Conservation (phyloP, 257 asterid species). For the Linderniella brevidens region DNA sequence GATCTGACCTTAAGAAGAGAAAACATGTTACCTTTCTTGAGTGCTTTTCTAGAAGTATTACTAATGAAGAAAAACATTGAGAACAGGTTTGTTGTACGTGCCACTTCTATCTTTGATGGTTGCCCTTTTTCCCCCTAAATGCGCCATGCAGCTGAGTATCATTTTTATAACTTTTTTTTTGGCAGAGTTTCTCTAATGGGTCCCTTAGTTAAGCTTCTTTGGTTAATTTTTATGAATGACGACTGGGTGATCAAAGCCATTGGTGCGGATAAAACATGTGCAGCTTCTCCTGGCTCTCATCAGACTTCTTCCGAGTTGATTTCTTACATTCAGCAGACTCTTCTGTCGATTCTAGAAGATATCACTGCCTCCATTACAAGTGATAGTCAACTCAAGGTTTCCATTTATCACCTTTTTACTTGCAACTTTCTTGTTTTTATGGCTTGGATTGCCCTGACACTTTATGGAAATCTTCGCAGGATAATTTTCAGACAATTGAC, state of each 20-base stretch:
- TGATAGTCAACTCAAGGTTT: constrained; percentile 35
- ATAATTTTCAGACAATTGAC: constrained; percentile 21
- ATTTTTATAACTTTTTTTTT: neutral
- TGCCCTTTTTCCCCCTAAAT: neutral
- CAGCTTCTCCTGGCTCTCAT: constrained; percentile 23
- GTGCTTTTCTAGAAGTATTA: constrained; percentile 68
- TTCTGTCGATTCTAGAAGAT: constrained; percentile 61
- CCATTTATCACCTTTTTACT: constrained; percentile 8
- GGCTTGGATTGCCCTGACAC: constrained; percentile 14
- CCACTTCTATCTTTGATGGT: neutral
- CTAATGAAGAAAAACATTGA: constrained; percentile 53
- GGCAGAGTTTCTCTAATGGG: constrained; percentile 58
- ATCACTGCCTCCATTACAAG: constrained; percentile 31
- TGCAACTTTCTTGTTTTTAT: constrained; percentile 4
- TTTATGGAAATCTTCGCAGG: constrained; percentile 25
- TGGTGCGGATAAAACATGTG: constrained; percentile 17
- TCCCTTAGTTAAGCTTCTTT: constrained; percentile 64
- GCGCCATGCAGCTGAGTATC: no score
- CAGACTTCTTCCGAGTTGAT: constrained; percentile 20
- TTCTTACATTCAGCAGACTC: constrained; percentile 52
- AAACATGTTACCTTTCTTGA: constrained; percentile 23
- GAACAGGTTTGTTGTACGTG: constrained; percentile 39
- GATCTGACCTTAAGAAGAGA: constrained; percentile 19
- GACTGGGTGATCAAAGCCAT: constrained; percentile 25
- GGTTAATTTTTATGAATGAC: constrained; percentile 21